Conservation (phyloP, 208 protist species). For the Leishmania amazonensis region DNA sequence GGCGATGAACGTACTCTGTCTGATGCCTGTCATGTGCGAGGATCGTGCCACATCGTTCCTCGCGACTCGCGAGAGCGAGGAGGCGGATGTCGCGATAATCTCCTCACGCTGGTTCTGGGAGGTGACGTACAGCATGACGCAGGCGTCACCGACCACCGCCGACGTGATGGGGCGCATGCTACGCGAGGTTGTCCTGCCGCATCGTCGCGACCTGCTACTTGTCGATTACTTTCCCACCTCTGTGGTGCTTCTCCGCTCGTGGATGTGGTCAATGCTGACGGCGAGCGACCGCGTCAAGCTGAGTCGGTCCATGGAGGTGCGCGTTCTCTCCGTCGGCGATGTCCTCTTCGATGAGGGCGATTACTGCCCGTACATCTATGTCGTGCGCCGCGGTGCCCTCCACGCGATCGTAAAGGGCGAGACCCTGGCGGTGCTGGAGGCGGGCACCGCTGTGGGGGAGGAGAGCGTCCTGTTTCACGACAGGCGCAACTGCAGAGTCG, state of each 20-base stretch:
- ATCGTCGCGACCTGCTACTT: slow-evolving; percentile 64
- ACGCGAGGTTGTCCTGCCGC: slow-evolving; percentile 52
- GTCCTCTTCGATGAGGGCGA: slow-evolving; percentile 72
- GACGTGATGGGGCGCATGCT: slow-evolving; percentile 57
- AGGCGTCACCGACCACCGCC: slow-evolving; percentile 33
- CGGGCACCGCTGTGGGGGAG: slow-evolving; percentile 80
- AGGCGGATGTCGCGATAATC: slow-evolving; percentile 77
- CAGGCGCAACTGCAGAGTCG: slow-evolving; percentile 69
- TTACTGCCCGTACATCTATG: slow-evolving; percentile 74
- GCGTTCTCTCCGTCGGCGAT: slow-evolving; percentile 75
- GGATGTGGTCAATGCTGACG: slow-evolving; percentile 81
- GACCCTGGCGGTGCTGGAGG: slow-evolving; percentile 58
- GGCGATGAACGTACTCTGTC: slow-evolving; percentile 66
- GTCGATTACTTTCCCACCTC: slow-evolving; percentile 72
- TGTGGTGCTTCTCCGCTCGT: slow-evolving; percentile 79
- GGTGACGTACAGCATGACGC: slow-evolving; percentile 51
- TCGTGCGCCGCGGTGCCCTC: slow-evolving; percentile 78
- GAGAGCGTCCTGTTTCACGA: slow-evolving; percentile 81
- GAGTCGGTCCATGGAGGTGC: slow-evolving; percentile 66
- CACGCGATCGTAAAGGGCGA: slow-evolving; percentile 70
- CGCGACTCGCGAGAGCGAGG: slow-evolving; percentile 39
- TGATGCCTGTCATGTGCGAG: slow-evolving; percentile 77
- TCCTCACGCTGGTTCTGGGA: slow-evolving; percentile 85
- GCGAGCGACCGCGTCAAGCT: slow-evolving; percentile 80
- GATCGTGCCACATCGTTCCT: slow-evolving; percentile 62